Conservation (phyloP, 495 filamentous ascomycete genomes). For the Aeminium ludgeri region DNA sequence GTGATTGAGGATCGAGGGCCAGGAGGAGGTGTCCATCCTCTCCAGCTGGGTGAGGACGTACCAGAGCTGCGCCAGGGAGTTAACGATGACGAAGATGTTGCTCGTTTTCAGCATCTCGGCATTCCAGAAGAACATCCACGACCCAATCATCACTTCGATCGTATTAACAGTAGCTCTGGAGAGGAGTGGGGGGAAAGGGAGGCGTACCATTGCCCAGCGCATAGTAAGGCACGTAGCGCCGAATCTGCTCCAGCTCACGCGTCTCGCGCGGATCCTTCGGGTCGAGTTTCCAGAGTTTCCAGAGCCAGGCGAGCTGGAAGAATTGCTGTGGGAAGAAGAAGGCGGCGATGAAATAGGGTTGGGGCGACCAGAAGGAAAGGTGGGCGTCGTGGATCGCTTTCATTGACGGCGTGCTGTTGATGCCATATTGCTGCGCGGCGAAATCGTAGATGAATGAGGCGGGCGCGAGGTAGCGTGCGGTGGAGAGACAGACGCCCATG, state of each 20-base stretch:
- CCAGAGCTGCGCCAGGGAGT: conserved; percentile 33
- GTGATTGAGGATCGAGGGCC: conserved; percentile 32
- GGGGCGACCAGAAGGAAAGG: conserved; percentile 34
- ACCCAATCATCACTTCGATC: conserved; percentile 35
- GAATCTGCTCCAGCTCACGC: conserved; percentile 26
- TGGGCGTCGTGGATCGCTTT: conserved; percentile 34
- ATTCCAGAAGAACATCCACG: conserved; percentile 45
- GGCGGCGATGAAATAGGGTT: conserved; percentile 35
- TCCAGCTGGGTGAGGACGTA: conserved; percentile 29
- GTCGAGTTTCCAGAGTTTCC: conserved; percentile 30
- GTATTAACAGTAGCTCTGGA: too few relatives aligned
- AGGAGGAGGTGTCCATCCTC: conserved; percentile 30
- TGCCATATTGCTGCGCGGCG: conserved; percentile 14
- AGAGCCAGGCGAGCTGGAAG: conserved; percentile 36
- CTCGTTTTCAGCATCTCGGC: conserved; percentile 26
- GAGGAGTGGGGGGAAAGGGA: too few relatives aligned
- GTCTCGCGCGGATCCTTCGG: conserved; percentile 6
- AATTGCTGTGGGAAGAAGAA: conserved; percentile 41
- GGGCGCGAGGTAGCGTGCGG: conserved; percentile 26
- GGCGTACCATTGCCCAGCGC: conserved; percentile 33
- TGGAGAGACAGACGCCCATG: conserved; percentile 20
- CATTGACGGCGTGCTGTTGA: conserved; percentile 29
- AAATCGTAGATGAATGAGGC: conserved; percentile 28
- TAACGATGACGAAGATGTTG: conserved; percentile 35
- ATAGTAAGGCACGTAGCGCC: conserved; percentile 32